These are phyloP conservation scores for Hyphopichia fennica DNA, from an alignment of 1,139 yeast genomes.

Conservation along the genomic window DNA sequence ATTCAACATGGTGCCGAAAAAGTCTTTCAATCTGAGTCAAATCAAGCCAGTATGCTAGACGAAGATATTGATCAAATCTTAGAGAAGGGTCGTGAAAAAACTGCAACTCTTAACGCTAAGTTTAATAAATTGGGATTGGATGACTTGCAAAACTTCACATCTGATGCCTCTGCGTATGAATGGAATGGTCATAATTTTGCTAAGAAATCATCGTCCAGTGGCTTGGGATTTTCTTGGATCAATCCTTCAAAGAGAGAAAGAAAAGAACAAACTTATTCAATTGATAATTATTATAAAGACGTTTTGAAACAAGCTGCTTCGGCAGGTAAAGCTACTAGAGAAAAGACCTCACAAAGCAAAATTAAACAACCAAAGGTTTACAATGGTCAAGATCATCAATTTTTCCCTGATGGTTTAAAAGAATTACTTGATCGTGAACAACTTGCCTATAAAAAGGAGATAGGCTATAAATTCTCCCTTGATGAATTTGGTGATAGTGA, in stretches of 20 bases:
- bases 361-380: conserved; percentile 71
- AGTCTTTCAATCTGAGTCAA: conserved; percentile 60
- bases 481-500: conserved; percentile 55
- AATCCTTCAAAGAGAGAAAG: conserved; percentile 89
- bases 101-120: conserved; percentile 72
- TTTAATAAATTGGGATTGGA: conserved; percentile 86
- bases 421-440: conserved; percentile 77
- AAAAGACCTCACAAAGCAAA: conserved; percentile 31
- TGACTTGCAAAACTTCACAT: conserved; percentile 85
- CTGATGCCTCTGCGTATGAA: conserved; percentile 88
- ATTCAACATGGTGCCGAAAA: conserved; percentile 96
- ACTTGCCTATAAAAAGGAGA: conserved; percentile 68
- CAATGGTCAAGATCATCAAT: conserved; percentile 83
- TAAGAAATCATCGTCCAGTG: conserved; percentile 49
- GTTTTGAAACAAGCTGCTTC: conserved; percentile 48
- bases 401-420: conserved; percentile 66
- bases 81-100: conserved; percentile 76
- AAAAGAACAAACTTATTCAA: conserved; percentile 82
- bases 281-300: conserved; percentile 86
- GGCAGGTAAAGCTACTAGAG: conserved; percentile 15
- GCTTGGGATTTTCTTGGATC: conserved; percentile 66
- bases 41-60: conserved; percentile 44
- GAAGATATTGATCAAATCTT: conserved; percentile 82
- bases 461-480: conserved; percentile 66
- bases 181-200: conserved; percentile 97